Base-by-base conservation (phyloP, 2,329 filamentous ascomycete genomes). In the Microdochium paspali region DNA sequence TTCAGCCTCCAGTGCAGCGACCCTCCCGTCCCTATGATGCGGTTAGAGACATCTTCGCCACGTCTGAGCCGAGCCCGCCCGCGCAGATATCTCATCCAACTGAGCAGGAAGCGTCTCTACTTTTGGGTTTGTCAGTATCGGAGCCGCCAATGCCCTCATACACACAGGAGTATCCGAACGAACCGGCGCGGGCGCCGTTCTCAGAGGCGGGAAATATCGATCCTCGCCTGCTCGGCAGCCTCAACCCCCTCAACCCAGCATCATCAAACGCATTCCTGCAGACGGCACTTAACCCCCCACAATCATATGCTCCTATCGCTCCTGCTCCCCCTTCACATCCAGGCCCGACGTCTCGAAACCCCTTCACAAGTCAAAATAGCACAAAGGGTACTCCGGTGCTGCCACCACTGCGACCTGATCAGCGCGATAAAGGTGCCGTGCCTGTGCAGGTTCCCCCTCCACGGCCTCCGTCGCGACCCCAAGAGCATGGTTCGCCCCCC, bases 11-110 rank as follows among this genome's bases (percentile, higher is more conserved):
- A 21, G 35, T 21, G 35, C 35, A 40, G 44, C 51, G 60, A 47
- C 46, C 53, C 15, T 65, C 67, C 10, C 61, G 66, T 23, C 67
- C 68, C 0, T 72, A 71, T 49, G 69, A 72, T 52, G 68, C 69
- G 2, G 67, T 72, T 23, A 58, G 69, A 40, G 68, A 72, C 46
- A 64, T 70, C 5, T 70, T 72, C 46, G 65, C 61, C 3, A 58
- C 58, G 39, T 57, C 56, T n/a, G 56, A 62, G 10, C 51, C 65
- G 6, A 50, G 6, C 35, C 35, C 56, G 7, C 53, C 57, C 12
- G 47, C 49, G n/a, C 45, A 46, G 18, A 21, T 52, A 24, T 45
- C 53, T 28, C 53, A 54, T 13, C 48, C 50, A 13, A 40, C 50
- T 7, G 51, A 56, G 24, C 48, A 53, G 32, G 56, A 61, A 40